These are phyloP conservation scores for Breynia disticha DNA, from an alignment of 441 rosid species.

Conservation along the genomic window DNA sequence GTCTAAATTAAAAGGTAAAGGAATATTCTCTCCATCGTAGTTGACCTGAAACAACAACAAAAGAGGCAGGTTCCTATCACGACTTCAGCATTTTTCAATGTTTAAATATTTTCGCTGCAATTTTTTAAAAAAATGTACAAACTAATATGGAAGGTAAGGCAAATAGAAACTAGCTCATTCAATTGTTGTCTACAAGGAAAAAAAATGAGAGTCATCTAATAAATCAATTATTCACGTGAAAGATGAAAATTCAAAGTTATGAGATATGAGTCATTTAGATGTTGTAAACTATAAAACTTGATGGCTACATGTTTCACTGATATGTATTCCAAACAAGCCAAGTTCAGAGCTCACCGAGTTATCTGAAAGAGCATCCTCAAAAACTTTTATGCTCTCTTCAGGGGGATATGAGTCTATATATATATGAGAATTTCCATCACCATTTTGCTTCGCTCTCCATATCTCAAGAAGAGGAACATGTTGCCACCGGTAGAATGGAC, in stretches of 20 bases:
- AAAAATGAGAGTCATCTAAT: not conserved
- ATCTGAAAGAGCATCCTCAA: constrained; percentile 53
- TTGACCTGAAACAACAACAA: constrained; percentile 36
- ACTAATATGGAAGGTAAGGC: not conserved
- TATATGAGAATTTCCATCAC: constrained; percentile 37
- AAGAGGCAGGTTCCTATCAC: not conserved
- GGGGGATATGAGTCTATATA: constrained; percentile 60
- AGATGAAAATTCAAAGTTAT: not conserved
- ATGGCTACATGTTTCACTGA: not conserved
- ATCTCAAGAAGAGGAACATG: constrained; percentile 61
- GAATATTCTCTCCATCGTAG: constrained; percentile 50
- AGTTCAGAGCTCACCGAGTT: constrained; percentile 45
- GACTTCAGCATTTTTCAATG: not conserved
- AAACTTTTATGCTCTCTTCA: constrained; percentile 46
- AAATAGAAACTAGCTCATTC: not conserved
- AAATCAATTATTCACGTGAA: not conserved
- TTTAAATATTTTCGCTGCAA: not conserved
- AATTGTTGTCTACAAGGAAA: not conserved
- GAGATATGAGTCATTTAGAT: not conserved
- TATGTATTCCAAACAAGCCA: no score
- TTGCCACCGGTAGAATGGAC: constrained; percentile 67
- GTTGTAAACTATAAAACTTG: constrained; percentile 2
- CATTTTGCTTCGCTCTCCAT: constrained; percentile 60
- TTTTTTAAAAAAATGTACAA: not conserved
- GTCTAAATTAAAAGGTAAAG: constrained; percentile 79